Conservation (phyloP, 805 yeast species). For the Sungouiella thailandica region DNA sequence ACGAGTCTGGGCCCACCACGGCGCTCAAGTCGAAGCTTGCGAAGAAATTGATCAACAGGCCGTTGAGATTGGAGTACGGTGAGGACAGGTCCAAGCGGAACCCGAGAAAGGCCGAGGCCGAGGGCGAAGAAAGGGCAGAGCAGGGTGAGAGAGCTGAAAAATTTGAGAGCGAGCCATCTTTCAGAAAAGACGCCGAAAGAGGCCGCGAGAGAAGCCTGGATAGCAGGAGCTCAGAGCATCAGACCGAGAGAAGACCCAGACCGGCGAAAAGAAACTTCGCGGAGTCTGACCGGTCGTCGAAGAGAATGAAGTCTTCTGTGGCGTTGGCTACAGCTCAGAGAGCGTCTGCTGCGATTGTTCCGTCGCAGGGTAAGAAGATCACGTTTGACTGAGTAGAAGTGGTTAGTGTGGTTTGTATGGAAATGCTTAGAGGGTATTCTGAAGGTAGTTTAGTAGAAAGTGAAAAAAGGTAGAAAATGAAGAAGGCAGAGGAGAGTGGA, state of each 20-base stretch:
- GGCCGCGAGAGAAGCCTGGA: constrained; percentile 2
- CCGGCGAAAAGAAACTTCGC: constrained; percentile 12
- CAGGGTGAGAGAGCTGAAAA: constrained; percentile 4
- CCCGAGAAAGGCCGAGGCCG: constrained; percentile 36
- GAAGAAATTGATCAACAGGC: constrained; percentile 64
- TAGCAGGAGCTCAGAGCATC: too few relatives aligned
- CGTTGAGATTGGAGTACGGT: constrained; percentile 84
- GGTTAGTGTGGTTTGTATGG: too few relatives aligned
- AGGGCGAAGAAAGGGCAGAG: constrained; percentile 8
- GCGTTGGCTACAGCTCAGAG: constrained; percentile 88
- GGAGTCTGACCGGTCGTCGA: constrained; percentile 24
- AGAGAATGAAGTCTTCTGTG: constrained; percentile 68
- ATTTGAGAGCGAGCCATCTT: constrained; percentile 12
- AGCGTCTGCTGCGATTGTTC: constrained; percentile 82
- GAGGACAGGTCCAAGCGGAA: constrained; percentile 85
- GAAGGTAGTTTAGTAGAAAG: too few relatives aligned
- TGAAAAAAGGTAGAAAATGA: too few relatives aligned
- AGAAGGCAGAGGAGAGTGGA: too few relatives aligned
- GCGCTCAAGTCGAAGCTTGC: constrained; percentile 74
- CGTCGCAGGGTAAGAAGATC: constrained; percentile 83
- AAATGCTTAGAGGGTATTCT: too few relatives aligned
- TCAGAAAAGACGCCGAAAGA: constrained; percentile 3
- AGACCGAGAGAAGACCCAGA: constrained; percentile 6
- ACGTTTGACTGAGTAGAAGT: constrained; percentile 47
- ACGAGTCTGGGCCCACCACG: constrained; percentile 73